Evolutionary conservation across 495 filamentous ascomycete species (phyloP).

Genomic region (Daldinia bambusicola): DNA sequence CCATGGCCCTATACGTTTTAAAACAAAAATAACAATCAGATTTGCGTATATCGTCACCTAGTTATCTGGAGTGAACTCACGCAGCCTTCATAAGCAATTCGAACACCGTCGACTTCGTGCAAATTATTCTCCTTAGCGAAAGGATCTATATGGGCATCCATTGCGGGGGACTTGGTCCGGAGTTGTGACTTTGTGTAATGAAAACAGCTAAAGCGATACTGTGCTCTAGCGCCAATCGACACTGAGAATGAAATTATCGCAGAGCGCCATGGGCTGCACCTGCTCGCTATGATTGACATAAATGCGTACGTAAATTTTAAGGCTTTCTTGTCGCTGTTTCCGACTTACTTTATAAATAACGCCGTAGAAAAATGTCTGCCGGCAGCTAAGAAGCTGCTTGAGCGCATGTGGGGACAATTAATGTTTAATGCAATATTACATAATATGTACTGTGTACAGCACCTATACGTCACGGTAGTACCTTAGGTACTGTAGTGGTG

Average conservation of each 20-base stretch:
- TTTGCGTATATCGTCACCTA: not conserved
- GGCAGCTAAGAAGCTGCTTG: not conserved
- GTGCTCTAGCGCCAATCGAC: conserved; percentile 18
- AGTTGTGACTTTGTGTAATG: not conserved
- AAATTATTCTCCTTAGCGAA: no score
- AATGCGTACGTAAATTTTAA: not conserved
- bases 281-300: conserved; percentile 17
- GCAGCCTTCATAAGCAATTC: conserved; percentile 79
- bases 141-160: no score
- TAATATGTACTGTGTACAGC: no score
- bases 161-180: not conserved
- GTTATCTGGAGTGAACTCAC: conserved; percentile 58
- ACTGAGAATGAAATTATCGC: conserved; percentile 8
- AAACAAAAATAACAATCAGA: conserved; percentile 11
- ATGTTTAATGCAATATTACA: not conserved
- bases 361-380: not conserved
- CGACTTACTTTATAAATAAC: not conserved
- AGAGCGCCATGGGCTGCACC: conserved; percentile 5
- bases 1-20: conserved; percentile 78
- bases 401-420: not conserved
- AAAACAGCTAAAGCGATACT: not conserved
- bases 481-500: no score
- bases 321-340: not conserved
- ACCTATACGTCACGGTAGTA: no score
- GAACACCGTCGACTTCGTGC: conserved; percentile 54